Percentiles rank a stretch among this genome's conserved stretches.
These are phyloP conservation scores for Rhizopogon roseolus DNA, from an alignment of 768 basidiomycete species.

Conservation along the genomic window DNA sequence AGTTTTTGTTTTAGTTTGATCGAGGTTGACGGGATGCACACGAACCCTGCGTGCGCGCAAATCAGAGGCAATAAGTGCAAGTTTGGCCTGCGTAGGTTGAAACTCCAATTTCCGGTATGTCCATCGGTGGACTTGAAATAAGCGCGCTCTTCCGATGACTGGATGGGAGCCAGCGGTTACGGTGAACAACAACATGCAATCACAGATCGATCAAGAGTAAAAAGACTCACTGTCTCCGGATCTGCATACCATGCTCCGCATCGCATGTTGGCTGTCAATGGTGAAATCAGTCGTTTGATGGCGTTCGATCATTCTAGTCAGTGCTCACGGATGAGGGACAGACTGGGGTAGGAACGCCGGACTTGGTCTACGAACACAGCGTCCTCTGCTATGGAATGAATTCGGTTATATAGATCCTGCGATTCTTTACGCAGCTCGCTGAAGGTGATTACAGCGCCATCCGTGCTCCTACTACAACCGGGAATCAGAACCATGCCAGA, in stretches of 20 bases:
- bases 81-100: conserved; percentile 81
- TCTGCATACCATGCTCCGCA: conserved; percentile 95
- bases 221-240: conserved; percentile 49
- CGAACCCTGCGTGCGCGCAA: conserved; percentile 51
- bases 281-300: not conserved
- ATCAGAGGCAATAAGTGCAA: conserved; percentile 68
- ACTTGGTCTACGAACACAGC: conserved; percentile 61
- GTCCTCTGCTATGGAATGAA: conserved; percentile 84
- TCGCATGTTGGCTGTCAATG: conserved; percentile 71
- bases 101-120: conserved; percentile 79
- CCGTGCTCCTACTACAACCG: conserved; percentile 1
- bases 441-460: conserved; percentile 25
- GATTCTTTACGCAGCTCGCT: conserved; percentile 62
- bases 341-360: conserved; percentile 36
- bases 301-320: not conserved
- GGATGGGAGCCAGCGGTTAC: conserved; percentile 4
- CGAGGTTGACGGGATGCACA: not conserved
- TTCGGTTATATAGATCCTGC: conserved; percentile 77
- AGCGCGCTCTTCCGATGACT: conserved; percentile 30
- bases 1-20: conserved; percentile 1
- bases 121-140: conserved; percentile 96
- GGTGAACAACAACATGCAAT: not conserved
- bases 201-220: too few species aligned
- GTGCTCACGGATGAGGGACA: conserved; percentile 55
- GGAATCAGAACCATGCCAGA: not conserved